Percentiles rank a stretch among this genome's conserved stretches.
Conservation (phyloP, 768 basidiomycete genomes). For the Boletus barrowsii region DNA sequence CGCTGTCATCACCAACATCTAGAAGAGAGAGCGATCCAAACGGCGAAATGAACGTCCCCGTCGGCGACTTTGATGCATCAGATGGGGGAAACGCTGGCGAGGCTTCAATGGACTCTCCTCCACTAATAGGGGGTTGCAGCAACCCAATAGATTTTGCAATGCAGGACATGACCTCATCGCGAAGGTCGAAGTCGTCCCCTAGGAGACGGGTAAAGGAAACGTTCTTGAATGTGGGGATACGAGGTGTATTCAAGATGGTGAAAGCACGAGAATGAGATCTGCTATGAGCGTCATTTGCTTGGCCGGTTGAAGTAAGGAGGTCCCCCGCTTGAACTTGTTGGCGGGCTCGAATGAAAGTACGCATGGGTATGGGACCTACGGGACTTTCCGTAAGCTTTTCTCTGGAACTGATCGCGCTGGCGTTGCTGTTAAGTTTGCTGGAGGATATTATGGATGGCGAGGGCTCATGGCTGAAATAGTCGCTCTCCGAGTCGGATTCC, state of each 20-base stretch:
- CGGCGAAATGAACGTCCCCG: constrained; percentile 53
- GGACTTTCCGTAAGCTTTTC: constrained; percentile 27
- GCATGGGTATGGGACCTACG: constrained; percentile 8
- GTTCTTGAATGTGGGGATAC: constrained; percentile 31
- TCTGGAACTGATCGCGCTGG: constrained; percentile 18
- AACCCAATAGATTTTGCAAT: constrained; percentile 97
- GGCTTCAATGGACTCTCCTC: constrained; percentile 59
- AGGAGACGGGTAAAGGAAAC: constrained; percentile 27
- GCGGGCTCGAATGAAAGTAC: constrained; percentile 34
- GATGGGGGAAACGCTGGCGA: constrained; percentile 60
- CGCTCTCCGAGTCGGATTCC: constrained; percentile 48
- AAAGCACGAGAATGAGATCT: constrained; percentile 46
- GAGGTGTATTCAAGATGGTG: constrained; percentile 51
- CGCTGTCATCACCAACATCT: constrained; percentile 65
- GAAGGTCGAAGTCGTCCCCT: constrained; percentile 84
- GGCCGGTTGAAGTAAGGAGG: constrained; percentile 57
- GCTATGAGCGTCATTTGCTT: constrained; percentile 45
- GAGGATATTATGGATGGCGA: constrained; percentile 20
- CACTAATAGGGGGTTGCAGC: constrained; percentile 78
- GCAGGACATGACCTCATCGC: constrained; percentile 95
- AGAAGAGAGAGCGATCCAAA: constrained; percentile 73
- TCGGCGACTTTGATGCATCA: constrained; percentile 35
- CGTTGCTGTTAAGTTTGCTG: constrained; percentile 15
- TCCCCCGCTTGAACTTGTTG: constrained; percentile 75
- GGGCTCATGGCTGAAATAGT: constrained; percentile 47